Evolutionary conservation across 2,329 filamentous ascomycete genomes (phyloP).

Genomic region (Rhynchosporium graminicola): DNA sequence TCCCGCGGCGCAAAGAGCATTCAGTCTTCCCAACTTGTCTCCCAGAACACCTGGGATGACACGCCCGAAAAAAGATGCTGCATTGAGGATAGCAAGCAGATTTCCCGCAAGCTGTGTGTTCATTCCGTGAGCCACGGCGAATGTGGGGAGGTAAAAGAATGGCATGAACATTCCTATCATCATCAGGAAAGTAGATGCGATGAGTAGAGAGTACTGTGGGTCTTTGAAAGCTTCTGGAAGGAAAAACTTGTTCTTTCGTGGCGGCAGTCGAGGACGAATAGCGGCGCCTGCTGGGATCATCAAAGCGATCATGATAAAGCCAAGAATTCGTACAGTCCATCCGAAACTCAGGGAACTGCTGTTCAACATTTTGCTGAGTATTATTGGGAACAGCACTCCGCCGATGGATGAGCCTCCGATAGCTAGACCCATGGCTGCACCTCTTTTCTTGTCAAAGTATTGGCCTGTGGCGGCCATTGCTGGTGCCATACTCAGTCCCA

Average conservation of each 20-base stretch:
- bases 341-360: slow-evolving; percentile 37
- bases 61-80: slow-evolving; percentile 41
- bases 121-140: slow-evolving; percentile 34
- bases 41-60: slow-evolving; percentile 41
- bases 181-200: slow-evolving; percentile 45
- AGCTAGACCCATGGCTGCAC: slow-evolving; percentile 50
- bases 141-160: slow-evolving; percentile 41
- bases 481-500: slow-evolving; percentile 46
- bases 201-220: slow-evolving; percentile 46
- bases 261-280: slow-evolving; percentile 50
- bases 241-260: slow-evolving; percentile 44
- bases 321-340: slow-evolving; percentile 36
- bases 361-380: slow-evolving; percentile 54
- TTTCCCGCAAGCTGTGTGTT: slow-evolving; percentile 29
- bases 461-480: slow-evolving; percentile 44
- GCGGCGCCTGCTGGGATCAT: slow-evolving; percentile 51
- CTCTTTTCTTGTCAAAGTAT: slow-evolving; percentile 52
- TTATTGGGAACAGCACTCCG: slow-evolving; percentile 61
- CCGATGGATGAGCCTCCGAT: slow-evolving; percentile 51
- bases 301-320: slow-evolving; percentile 48
- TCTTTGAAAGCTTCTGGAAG: slow-evolving; percentile 50
- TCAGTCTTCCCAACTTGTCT: slow-evolving; percentile 41
- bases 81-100: slow-evolving; percentile 35
- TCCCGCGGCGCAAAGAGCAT: slow-evolving; percentile 35
- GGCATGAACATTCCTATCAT: slow-evolving; percentile 34